A percentile compares a stretch with the other conserved stretches of the same genome.
Evolutionary conservation across 2,329 filamentous ascomycete genomes (phyloP).

Genomic region (Teratosphaeria nubilosa): DNA sequence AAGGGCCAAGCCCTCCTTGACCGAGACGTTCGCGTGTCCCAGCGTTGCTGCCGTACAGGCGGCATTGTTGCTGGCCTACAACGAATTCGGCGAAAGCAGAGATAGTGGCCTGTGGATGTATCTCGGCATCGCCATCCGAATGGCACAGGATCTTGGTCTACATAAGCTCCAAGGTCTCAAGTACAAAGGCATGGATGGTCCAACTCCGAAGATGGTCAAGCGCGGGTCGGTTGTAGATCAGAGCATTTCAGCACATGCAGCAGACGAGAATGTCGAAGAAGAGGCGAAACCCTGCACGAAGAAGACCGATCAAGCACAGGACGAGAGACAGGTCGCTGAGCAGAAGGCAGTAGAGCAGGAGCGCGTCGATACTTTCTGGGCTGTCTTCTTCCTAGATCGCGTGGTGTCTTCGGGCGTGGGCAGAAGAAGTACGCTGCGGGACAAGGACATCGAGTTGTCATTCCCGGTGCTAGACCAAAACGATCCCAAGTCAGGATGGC

Average conservation of each 20-base stretch:
- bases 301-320: slow-evolving; percentile 20
- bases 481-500: slow-evolving; percentile 52
- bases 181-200: slow-evolving; percentile 45
- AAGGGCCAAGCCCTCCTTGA: slow-evolving; percentile 69
- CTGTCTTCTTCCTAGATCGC: slow-evolving; percentile 76
- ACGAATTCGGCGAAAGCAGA: slow-evolving; percentile 78
- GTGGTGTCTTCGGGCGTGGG: slow-evolving; percentile 83
- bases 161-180: slow-evolving; percentile 69
- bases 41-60: slow-evolving; percentile 77
- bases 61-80: slow-evolving; percentile 73
- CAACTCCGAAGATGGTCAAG: slow-evolving; percentile 48
- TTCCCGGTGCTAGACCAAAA: slow-evolving; percentile 51
- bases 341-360: slow-evolving; percentile 66
- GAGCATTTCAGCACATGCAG: not conserved
- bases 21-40: slow-evolving; percentile 74
- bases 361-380: slow-evolving; percentile 80
- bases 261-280: not conserved
- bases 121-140: slow-evolving; percentile 73
- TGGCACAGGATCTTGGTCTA: slow-evolving; percentile 69
- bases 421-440: slow-evolving; percentile 69
- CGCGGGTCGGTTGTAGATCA: slow-evolving; percentile 16
- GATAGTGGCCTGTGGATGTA: slow-evolving; percentile 94
- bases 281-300: not conserved
- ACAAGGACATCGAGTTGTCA: slow-evolving; percentile 73
- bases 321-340: slow-evolving; percentile 12